A percentile compares a stretch with the other conserved stretches of the same genome.
Evolutionary conservation across 2,329 filamentous ascomycete genomes (phyloP).

Genomic region (Clonostachys rosea): DNA sequence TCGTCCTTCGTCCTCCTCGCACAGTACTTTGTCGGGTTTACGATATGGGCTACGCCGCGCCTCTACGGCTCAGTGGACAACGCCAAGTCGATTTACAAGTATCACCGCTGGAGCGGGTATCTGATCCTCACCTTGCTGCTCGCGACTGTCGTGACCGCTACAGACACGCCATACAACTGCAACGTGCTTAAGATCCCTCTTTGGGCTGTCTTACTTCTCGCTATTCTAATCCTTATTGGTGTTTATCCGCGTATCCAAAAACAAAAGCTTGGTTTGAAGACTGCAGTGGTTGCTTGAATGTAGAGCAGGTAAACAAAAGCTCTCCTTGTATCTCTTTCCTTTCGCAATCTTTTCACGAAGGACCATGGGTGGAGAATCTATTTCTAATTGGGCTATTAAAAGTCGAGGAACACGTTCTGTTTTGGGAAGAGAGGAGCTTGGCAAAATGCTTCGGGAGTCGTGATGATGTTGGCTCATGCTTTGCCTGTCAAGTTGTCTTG

Average conservation of each 20-base stretch:
- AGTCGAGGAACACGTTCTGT: too few species aligned
- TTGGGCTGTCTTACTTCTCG: conserved; percentile 69
- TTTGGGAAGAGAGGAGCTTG: too few species aligned
- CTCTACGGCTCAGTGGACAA: conserved; percentile 75
- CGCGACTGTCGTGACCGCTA: conserved; percentile 70
- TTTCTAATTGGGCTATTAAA: too few species aligned
- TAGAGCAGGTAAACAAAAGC: too few species aligned
- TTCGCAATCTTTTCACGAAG: too few species aligned
- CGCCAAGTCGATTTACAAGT: conserved; percentile 85
- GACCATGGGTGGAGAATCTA: too few species aligned
- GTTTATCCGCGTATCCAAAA: conserved; percentile 75
- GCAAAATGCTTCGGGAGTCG: too few species aligned
- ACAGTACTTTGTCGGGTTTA: conserved; percentile 76
- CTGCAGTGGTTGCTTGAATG: not conserved
- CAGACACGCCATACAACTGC: conserved; percentile 69
- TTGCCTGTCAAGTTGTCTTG: too few species aligned
- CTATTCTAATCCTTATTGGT: conserved; percentile 64
- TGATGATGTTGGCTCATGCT: too few species aligned
- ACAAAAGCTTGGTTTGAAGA: conserved; percentile 64
- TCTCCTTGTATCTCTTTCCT: too few species aligned
- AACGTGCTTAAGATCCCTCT: conserved; percentile 66
- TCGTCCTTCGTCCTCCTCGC: conserved; percentile 66
- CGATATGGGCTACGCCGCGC: conserved; percentile 71
- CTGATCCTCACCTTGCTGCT: conserved; percentile 64
- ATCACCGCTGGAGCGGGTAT: conserved; percentile 79